Conservation (phyloP, 192 early-diverging fungal genomes). For the Coemansia sp. region DNA sequence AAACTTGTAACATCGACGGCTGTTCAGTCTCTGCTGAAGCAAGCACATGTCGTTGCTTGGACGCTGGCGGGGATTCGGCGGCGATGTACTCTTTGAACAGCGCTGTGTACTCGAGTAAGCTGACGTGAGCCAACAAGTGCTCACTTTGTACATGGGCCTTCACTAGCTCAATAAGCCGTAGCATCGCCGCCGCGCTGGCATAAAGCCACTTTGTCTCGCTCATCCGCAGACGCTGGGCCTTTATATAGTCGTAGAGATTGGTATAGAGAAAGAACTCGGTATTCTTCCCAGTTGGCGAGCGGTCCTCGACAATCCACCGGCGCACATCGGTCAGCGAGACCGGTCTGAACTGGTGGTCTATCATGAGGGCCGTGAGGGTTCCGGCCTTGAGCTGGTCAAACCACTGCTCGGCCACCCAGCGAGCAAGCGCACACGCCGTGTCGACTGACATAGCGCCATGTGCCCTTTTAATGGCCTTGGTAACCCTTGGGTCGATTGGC, state of each 20-base stretch:
- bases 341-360: conserved; percentile 32
- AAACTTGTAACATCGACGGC: not conserved
- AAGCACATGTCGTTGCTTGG: not conserved
- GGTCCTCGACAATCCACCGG: conserved; percentile 45
- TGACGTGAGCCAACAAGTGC: conserved; percentile 25
- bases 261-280: conserved; percentile 36
- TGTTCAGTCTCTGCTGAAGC: not conserved
- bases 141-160: not conserved
- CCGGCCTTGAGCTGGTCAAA: conserved; percentile 23
- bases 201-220: conserved; percentile 43
- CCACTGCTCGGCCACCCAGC: conserved; percentile 37
- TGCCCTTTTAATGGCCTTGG: not conserved
- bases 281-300: conserved; percentile 32
- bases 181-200: conserved; percentile 42
- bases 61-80: not conserved
- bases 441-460: conserved; percentile 16
- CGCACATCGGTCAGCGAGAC: conserved; percentile 35
- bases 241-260: conserved; percentile 39
- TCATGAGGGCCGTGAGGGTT: conserved; percentile 27
- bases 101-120: not conserved
- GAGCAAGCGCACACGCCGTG: conserved; percentile 19
- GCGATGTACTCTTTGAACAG: conserved; percentile 11
- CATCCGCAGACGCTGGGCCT: conserved; percentile 35
- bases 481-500: not conserved
- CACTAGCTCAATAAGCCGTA: conserved; percentile 28